A percentile compares a stretch with the other conserved stretches of the same genome.
Evolutionary conservation across 2,329 filamentous ascomycete genomes (phyloP).

Genomic region (Ceratocystis diversiconidia): DNA sequence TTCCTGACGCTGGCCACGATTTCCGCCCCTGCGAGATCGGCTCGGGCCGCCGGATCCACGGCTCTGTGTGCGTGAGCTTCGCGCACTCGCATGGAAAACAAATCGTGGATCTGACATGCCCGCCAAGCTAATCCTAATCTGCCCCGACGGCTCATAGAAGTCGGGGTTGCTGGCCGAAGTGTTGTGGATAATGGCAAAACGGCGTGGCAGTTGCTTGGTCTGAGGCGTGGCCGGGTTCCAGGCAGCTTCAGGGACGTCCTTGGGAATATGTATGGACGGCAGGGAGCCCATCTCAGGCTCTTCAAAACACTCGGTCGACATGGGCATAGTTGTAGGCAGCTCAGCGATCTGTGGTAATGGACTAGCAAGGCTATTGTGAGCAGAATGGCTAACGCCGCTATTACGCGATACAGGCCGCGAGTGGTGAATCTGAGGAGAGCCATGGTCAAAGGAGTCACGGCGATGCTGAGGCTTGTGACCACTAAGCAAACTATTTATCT

Average conservation of each 20-base stretch:
- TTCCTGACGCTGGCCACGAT: background rate
- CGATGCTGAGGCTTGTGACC: slow-evolving; percentile 25
- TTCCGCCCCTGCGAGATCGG: slow-evolving; percentile 22
- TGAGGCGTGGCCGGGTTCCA: slow-evolving; percentile 46
- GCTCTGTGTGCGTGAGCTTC: slow-evolving; percentile 24
- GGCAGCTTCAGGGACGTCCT: slow-evolving; percentile 44
- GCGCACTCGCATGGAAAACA: slow-evolving; percentile 28
- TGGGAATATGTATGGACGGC: slow-evolving; percentile 55
- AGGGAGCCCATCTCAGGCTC: slow-evolving; percentile 68
- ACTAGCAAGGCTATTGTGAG: background rate
- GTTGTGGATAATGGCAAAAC: slow-evolving; percentile 31
- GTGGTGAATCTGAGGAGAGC: background rate
- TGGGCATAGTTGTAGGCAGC: slow-evolving; percentile 36
- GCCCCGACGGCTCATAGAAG: slow-evolving; percentile 25
- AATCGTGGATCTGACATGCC: slow-evolving; percentile 29
- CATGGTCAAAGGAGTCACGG: slow-evolving; percentile 5
- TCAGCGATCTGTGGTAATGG: background rate
- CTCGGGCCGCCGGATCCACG: slow-evolving; percentile 19
- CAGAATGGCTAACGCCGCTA: background rate
- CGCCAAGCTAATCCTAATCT: slow-evolving; percentile 27
- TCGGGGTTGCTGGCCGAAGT: slow-evolving; percentile 26
- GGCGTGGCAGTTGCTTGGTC: slow-evolving; percentile 40
- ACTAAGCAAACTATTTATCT: slow-evolving; percentile 65
- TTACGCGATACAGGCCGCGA: slow-evolving; percentile 3
- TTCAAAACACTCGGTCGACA: slow-evolving; percentile 68